Conservation (phyloP, 139 green algal genomes). For the Micromonas commoda region DNA sequence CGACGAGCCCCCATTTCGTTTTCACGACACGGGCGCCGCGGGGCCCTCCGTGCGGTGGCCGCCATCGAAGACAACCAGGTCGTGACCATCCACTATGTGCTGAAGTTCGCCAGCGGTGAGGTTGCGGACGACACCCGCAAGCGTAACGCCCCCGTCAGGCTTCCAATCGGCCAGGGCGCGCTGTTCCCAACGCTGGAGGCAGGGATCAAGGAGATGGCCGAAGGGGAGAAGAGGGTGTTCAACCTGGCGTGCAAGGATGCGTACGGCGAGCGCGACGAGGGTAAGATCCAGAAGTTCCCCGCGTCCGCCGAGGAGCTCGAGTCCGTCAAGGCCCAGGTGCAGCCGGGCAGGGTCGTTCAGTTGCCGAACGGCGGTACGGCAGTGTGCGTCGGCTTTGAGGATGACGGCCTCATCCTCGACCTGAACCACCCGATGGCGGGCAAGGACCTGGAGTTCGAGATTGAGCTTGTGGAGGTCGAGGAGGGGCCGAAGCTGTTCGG, state of each 20-base stretch:
- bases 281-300: conserved; percentile 22
- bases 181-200: conserved; percentile 29
- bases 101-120: conserved; percentile 5
- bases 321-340: conserved; percentile 2
- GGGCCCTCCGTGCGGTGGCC: neutral
- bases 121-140: conserved; percentile 22
- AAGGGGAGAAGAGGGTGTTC: conserved; percentile 18
- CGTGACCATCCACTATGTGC: conserved; percentile 30
- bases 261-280: conserved; percentile 23
- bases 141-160: conserved; percentile 2
- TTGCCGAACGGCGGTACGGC: conserved; percentile 1
- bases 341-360: conserved; percentile 17
- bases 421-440: conserved; percentile 29
- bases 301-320: conserved; percentile 9
- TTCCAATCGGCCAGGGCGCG: conserved; percentile 23
- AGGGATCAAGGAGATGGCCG: conserved; percentile 4
- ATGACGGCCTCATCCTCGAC: conserved; percentile 29
- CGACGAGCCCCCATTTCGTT: too few relatives aligned
- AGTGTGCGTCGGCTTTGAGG: conserved; percentile 1
- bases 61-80: conserved; percentile 6
- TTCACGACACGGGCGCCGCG: too few relatives aligned
- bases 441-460: conserved; percentile 23
- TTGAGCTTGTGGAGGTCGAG: conserved; percentile 16
- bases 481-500: neutral
- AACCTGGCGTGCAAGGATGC: conserved; percentile 3